phyloP scores from a whole-genome alignment of 129 eudicot genomes.

The Flaveria robusta region DNA sequence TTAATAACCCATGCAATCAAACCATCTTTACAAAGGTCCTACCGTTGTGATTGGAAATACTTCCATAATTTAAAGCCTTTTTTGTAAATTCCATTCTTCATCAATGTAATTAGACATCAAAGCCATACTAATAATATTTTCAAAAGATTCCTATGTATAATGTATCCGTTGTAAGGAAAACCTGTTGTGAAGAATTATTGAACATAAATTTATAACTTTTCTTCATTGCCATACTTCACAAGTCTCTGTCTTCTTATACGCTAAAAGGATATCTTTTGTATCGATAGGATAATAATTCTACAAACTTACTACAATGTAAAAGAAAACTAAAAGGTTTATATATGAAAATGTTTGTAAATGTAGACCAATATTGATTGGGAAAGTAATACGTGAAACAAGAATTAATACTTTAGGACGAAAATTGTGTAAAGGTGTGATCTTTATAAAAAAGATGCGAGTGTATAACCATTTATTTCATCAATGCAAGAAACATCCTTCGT shows the following conservation, averaged over 20 bases:
- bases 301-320: neutral
- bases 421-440: neutral
- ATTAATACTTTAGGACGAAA: neutral
- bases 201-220: neutral
- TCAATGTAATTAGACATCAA: neutral
- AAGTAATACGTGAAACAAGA: conserved; percentile 1
- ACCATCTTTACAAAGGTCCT: neutral
- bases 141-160: no score
- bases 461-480: neutral
- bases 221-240: neutral
- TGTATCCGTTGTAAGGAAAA: no score
- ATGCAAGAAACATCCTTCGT: conserved; percentile 4
- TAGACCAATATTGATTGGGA: neutral
- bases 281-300: neutral
- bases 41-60: no score
- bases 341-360: neutral
- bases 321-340: neutral
- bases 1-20: neutral
- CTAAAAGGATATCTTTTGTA: neutral
- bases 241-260: neutral
- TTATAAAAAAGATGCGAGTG: neutral
- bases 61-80: neutral
- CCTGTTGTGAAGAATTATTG: neutral
- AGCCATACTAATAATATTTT: neutral
- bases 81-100: neutral